Percentiles rank a stretch among this genome's conserved stretches.
These are phyloP conservation scores for Termitomyces sp. DNA, from an alignment of 768 basidiomycete genomes.

Conservation along the genomic window DNA sequence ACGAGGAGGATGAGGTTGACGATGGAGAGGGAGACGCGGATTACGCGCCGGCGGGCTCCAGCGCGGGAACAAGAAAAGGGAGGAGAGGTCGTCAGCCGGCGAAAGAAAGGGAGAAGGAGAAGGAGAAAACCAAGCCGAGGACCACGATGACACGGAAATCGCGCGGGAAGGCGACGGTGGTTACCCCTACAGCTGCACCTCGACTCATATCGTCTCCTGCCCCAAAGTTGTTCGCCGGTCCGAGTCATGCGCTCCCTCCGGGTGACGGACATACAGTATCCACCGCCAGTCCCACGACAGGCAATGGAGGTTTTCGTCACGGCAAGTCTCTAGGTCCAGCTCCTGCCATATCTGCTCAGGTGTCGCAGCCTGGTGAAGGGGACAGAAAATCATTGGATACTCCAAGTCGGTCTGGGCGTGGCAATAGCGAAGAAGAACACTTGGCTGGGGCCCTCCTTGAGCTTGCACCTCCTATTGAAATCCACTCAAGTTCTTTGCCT, in stretches of 20 bases:
- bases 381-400: neutral
- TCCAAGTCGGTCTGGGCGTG: neutral
- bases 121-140: neutral
- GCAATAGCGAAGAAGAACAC: neutral
- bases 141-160: constrained; percentile 12
- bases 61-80: neutral
- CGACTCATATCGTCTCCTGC: constrained; percentile 22
- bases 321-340: neutral
- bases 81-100: constrained; percentile 19
- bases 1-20: neutral
- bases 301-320: too few relatives aligned
- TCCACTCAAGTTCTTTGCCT: neutral
- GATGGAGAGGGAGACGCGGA: neutral
- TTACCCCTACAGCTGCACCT: constrained; percentile 2
- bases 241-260: neutral
- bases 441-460: neutral
- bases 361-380: neutral
- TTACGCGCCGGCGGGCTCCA: neutral
- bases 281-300: neutral
- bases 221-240: neutral
- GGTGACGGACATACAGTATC: neutral
- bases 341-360: neutral
- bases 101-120: constrained; percentile 6
- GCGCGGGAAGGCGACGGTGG: neutral
- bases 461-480: constrained; percentile 6